These are phyloP conservation scores for Coemansia sp. DNA, from an alignment of 192 early-diverging fungal species.

Conservation along the genomic window DNA sequence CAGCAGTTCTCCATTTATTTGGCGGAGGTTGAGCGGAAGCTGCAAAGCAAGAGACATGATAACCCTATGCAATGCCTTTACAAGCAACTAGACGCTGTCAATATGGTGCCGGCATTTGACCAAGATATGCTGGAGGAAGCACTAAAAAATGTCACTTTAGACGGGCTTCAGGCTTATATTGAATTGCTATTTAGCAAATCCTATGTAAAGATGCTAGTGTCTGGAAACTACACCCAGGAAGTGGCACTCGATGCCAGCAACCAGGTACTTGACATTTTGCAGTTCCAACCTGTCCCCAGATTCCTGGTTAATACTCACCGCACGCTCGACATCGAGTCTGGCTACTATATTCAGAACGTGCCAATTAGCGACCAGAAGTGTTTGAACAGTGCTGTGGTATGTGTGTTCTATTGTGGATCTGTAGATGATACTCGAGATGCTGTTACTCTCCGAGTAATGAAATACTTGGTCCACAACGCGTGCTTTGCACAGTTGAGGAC, in stretches of 20 bases:
- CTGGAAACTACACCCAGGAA: slow-evolving; percentile 74
- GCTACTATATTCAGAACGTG: slow-evolving; percentile 19
- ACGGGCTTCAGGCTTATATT: slow-evolving; percentile 71
- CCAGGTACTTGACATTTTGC: slow-evolving; percentile 60
- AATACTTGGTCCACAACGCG: slow-evolving; percentile 75
- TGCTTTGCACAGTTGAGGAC: slow-evolving; percentile 90
- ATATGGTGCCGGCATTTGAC: slow-evolving; percentile 24
- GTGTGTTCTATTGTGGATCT: slow-evolving; percentile 77
- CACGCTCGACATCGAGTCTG: slow-evolving; percentile 25
- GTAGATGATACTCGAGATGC: slow-evolving; percentile 60
- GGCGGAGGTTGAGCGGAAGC: not conserved
- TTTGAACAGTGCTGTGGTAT: slow-evolving; percentile 81
- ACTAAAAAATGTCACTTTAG: slow-evolving; percentile 71
- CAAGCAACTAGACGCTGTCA: not conserved
- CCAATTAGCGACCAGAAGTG: slow-evolving; percentile 66
- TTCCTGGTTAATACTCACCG: not conserved
- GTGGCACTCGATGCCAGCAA: slow-evolving; percentile 64
- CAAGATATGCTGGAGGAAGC: slow-evolving; percentile 68
- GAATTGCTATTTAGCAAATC: slow-evolving; percentile 68
- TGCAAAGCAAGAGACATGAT: not conserved
- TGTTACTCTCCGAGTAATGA: slow-evolving; percentile 64
- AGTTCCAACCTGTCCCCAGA: slow-evolving; percentile 58
- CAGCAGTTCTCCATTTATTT: slow-evolving; percentile 62
- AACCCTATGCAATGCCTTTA: not conserved
- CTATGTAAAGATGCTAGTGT: slow-evolving; percentile 75